These are phyloP conservation scores for Lipomyces sp. DNA, from an alignment of 805 yeast species.

Conservation along the genomic window DNA sequence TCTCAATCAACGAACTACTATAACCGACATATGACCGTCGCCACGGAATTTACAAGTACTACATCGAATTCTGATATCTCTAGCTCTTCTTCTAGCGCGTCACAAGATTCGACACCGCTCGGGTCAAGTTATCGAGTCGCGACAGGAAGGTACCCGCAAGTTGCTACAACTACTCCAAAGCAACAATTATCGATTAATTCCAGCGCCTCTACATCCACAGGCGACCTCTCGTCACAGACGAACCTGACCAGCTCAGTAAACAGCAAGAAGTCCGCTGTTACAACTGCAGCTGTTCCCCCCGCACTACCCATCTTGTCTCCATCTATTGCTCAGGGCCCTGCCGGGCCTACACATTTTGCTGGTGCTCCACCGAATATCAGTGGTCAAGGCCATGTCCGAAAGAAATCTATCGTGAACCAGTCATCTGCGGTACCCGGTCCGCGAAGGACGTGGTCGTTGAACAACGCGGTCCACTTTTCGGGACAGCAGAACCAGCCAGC, in stretches of 20 bases:
- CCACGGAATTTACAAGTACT: not conserved
- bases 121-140: not conserved
- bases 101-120: not conserved
- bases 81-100: not conserved
- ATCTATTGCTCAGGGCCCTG: not conserved
- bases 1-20: not conserved
- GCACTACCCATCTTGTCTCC: constrained; percentile 13
- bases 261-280: constrained; percentile 9
- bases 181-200: not conserved
- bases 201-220: not conserved
- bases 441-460: constrained; percentile 24
- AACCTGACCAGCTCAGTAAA: constrained; percentile 13
- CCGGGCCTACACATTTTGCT: not conserved
- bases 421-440: constrained; percentile 12
- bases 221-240: constrained; percentile 3
- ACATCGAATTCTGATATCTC: not conserved
- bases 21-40: not conserved
- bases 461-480: constrained; percentile 18
- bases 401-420: constrained; percentile 26
- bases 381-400: constrained; percentile 18
- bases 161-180: not conserved
- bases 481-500: constrained; percentile 16
- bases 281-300: constrained; percentile 15
- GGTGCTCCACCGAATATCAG: not conserved
- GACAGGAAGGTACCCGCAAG: not conserved